Conservation (phyloP, 2,329 filamentous ascomycete genomes). For the Cladobotryum protrusum region DNA sequence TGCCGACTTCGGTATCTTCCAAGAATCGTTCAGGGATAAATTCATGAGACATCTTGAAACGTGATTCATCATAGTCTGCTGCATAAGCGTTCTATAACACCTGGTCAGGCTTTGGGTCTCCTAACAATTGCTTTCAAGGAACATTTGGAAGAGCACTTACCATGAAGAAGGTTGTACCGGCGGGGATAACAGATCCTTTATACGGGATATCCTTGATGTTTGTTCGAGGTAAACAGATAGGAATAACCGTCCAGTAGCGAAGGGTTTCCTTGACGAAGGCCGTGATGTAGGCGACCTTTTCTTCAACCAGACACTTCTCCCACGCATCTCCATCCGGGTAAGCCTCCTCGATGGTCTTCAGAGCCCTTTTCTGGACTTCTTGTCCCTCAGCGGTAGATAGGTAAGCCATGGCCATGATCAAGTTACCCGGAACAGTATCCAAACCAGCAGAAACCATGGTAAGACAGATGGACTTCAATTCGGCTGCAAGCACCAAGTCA, state of each 20-base stretch:
- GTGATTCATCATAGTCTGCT: constrained; percentile 63
- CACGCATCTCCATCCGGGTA: constrained; percentile 73
- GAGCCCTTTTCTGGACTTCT: constrained; percentile 62
- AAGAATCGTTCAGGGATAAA: constrained; percentile 71
- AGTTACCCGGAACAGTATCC: constrained; percentile 73
- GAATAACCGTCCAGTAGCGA: constrained; percentile 73
- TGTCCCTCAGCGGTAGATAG: constrained; percentile 63
- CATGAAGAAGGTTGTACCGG: constrained; percentile 77
- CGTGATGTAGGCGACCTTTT: constrained; percentile 70
- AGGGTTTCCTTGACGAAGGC: constrained; percentile 74
- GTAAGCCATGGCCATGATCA: constrained; percentile 74
- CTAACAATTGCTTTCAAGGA: background rate
- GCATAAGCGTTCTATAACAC: constrained; percentile 58
- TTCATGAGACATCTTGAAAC: constrained; percentile 56
- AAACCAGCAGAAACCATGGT: constrained; percentile 78
- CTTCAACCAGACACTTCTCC: constrained; percentile 64
- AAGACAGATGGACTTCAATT: constrained; percentile 73
- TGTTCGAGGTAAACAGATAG: constrained; percentile 67
- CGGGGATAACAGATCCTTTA: constrained; percentile 60
- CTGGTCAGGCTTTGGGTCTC: background rate
- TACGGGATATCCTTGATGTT: constrained; percentile 68
- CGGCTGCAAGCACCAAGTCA: constrained; percentile 40
- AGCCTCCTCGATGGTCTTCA: constrained; percentile 61
- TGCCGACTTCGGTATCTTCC: constrained; percentile 46
- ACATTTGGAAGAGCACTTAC: constrained; percentile 24